Percentiles rank a stretch among this genome's conserved stretches.
Conservation (phyloP, 2,329 filamentous ascomycete genomes). For the Chrysoporthe puriensis region DNA sequence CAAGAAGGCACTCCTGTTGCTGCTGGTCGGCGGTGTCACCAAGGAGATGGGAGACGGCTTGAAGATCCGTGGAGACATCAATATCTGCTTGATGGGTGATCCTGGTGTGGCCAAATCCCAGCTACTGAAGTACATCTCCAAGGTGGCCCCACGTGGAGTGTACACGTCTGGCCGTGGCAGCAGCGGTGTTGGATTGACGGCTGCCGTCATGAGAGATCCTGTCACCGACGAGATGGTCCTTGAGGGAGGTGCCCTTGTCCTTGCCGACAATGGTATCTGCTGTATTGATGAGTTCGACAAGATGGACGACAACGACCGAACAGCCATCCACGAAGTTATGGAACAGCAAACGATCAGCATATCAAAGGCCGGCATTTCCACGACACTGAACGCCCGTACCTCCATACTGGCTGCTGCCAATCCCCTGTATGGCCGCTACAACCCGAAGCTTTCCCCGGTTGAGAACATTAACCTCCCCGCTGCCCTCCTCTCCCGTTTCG, state of each 20-base stretch:
- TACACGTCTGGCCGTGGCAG: slow-evolving; percentile 82
- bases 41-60: slow-evolving; percentile 98
- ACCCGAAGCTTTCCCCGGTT: slow-evolving; percentile 93
- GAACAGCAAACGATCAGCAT: slow-evolving; percentile 87
- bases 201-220: slow-evolving; percentile 81
- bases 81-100: slow-evolving; percentile 98
- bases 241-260: slow-evolving; percentile 77
- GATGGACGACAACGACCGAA: slow-evolving; percentile 84
- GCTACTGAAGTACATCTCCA: slow-evolving; percentile 96
- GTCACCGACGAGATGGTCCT: slow-evolving; percentile 85
- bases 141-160: slow-evolving; percentile 91
- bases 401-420: slow-evolving; percentile 96
- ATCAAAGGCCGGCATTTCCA: slow-evolving; percentile 72
- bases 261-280: slow-evolving; percentile 84
- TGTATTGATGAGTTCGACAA: slow-evolving; percentile 89
- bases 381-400: slow-evolving; percentile 90
- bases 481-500: slow-evolving; percentile 93
- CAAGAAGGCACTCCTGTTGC: slow-evolving; percentile 94
- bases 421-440: slow-evolving; percentile 96
- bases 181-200: slow-evolving; percentile 80
- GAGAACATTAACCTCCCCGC: slow-evolving; percentile 99
- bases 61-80: slow-evolving; percentile 98
- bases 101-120: slow-evolving; percentile 99
- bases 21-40: slow-evolving; percentile 92
- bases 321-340: slow-evolving; percentile 87